Conservation (phyloP, 2,329 filamentous ascomycete species). For the Thyridium curvatum region DNA sequence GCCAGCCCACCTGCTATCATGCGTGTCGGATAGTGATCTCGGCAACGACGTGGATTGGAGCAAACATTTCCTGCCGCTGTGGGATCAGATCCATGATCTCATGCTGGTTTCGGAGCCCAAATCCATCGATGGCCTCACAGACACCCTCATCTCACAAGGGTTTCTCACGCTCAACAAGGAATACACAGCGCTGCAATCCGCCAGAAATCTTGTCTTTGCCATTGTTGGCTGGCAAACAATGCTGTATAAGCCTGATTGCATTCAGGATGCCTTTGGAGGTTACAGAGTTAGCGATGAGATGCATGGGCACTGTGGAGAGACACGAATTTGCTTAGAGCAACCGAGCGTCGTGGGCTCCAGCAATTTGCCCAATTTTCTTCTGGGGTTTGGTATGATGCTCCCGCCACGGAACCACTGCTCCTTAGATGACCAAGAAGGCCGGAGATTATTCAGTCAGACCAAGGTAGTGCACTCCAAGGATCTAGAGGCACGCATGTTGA, state of each 20-base stretch:
- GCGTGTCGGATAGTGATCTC: neutral
- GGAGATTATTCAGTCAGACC: constrained; percentile 2
- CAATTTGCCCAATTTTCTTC: constrained; percentile 9
- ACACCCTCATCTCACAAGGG: constrained; percentile 5
- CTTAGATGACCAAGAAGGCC: constrained; percentile 6
- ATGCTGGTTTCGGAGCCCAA: constrained; percentile 1
- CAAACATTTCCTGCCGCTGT: constrained; percentile 7
- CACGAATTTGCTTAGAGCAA: constrained; percentile 10
- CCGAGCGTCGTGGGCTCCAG: constrained; percentile 1
- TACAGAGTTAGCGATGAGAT: constrained; percentile 10
- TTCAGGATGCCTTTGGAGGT: constrained; percentile 2
- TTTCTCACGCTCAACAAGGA: constrained; percentile 4
- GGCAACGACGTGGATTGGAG: constrained; percentile 1
- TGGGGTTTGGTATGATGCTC: constrained; percentile 13
- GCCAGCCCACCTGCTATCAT: neutral
- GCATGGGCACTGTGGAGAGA: constrained; percentile 6
- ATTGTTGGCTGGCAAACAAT: constrained; percentile 17
- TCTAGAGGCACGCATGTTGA: constrained; percentile 12
- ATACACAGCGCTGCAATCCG: constrained; percentile 3
- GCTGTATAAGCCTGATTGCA: constrained; percentile 13
- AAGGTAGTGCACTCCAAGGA: constrained; percentile 6
- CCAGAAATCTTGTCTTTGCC: constrained; percentile 12
- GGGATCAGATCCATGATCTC: constrained; percentile 5
- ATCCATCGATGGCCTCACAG: constrained; percentile 13
- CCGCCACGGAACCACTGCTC: constrained; percentile 10